Evolutionary conservation across 352 stramenopile species (phyloP), one percentile per base, ranked within the genome.

Genomic region (Phytophthora pseudosyringae): DNA sequence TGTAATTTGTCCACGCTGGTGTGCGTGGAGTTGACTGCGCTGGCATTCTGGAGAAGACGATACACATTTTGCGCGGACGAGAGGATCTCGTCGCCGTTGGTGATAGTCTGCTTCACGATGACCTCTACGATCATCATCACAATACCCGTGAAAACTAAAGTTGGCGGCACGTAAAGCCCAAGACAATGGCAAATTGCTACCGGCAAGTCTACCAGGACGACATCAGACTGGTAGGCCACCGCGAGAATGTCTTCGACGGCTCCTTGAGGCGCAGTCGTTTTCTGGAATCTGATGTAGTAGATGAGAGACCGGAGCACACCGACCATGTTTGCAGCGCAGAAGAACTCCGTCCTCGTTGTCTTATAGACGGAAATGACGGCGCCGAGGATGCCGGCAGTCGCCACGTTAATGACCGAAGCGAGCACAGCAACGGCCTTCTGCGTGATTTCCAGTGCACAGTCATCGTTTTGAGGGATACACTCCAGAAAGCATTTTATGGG

Each of bases 181-280:
- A 72, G 45, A 48, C 64, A 72, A 40, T 68, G 49, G 40, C 50
- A 57, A 16, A 72, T 57, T 28, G 59, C 58, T 16, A 64, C 58
- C 13, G 64, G 64, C 13, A 72, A 60, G 35, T 72, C 58, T n/a
- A 64, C 50, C 2, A 59, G 29, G 5, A 72, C 58, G 3, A 68
- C 51, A 52, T 72, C 58, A 2, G 64, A 60, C 49, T 72, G 64
- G 29, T 68, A 68, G 5, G 51, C 50, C 3, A 59, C n/a, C 15
- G 58, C 38, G 1, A 68, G 31, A n/a, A 68, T 2, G 41, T 72
- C 18, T 56, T 64, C 45, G 0, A 64, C 45, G 16, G 16, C 25
- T 52, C 51, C 58, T 36, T 68, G 43, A 2, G 64, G 51, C 4
- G 51, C 58, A 10, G 45, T 68, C 0, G 58, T 68, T 43, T 68